Conservation (phyloP, 495 filamentous ascomycete genomes). For the Achaetomiella virescens region DNA sequence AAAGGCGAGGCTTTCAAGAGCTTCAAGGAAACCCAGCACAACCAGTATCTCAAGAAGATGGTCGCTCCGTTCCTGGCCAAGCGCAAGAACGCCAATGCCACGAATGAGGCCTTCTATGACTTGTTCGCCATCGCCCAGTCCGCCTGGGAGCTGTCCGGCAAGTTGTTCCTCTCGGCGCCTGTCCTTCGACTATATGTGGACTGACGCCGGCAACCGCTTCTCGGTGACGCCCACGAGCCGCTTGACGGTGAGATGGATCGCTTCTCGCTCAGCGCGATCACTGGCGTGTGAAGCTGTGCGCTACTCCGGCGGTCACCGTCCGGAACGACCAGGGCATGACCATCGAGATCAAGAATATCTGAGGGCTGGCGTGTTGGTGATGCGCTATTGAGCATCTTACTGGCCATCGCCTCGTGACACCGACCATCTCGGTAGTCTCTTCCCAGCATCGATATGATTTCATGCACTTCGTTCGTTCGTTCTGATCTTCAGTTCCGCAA, state of each 20-base stretch:
- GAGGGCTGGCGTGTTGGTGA: constrained; percentile 26
- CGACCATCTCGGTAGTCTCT: too few species aligned
- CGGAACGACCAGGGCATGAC: constrained; percentile 24
- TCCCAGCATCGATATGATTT: too few species aligned
- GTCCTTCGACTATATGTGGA: constrained; percentile 30
- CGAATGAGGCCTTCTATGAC: constrained; percentile 25
- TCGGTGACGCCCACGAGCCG: constrained; percentile 18
- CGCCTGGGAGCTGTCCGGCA: constrained; percentile 28
- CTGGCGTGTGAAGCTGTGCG: constrained; percentile 28
- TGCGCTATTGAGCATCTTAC: background rate
- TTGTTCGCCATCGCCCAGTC: constrained; percentile 19
- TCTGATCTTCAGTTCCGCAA: too few species aligned
- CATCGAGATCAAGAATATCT: constrained; percentile 21
- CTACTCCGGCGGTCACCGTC: constrained; percentile 31
- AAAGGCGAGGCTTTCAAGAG: constrained; percentile 17
- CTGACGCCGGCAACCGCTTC: constrained; percentile 25
- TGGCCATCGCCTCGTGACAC: too few species aligned
- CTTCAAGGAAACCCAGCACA: constrained; percentile 17
- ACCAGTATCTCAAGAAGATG: constrained; percentile 22
- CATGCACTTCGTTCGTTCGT: too few species aligned
- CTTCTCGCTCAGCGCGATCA: constrained; percentile 10
- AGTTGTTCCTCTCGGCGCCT: constrained; percentile 22
- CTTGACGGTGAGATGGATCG: constrained; percentile 3
- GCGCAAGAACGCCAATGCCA: background rate
- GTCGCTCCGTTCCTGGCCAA: constrained; percentile 12